A percentile compares a stretch with the other conserved stretches of the same genome.
phyloP scores from a whole-genome alignment of 345 rosid species.

The Populus nigra region DNA sequence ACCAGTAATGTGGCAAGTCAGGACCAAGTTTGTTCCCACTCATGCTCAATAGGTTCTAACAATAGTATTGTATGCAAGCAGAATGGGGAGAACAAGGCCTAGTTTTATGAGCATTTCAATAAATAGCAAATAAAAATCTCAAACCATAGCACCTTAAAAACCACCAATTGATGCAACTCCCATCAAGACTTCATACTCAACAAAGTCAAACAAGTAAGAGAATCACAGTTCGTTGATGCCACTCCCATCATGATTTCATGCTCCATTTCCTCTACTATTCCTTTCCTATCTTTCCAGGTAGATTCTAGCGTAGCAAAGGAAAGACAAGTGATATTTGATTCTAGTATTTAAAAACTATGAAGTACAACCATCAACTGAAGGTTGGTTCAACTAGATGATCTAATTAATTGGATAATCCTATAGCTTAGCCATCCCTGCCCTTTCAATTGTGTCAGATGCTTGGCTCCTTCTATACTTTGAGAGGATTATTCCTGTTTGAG shows the following conservation, averaged over 20 bases:
- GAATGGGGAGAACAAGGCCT: neutral
- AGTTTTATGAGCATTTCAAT: constrained; percentile 2
- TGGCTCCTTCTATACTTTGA: neutral
- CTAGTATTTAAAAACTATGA: neutral
- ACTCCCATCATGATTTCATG: neutral
- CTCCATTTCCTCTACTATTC: neutral
- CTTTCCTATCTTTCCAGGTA: neutral
- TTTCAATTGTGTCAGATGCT: neutral
- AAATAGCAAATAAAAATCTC: neutral
- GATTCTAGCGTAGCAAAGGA: neutral
- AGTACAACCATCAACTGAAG: neutral
- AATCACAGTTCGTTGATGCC: neutral
- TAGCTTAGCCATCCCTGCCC: neutral
- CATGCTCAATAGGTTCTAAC: neutral
- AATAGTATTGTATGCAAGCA: neutral
- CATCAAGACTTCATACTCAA: neutral
- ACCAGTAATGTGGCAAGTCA: neutral
- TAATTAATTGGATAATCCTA: neutral
- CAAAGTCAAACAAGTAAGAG: neutral
- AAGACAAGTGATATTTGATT: neutral
- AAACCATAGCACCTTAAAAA: neutral
- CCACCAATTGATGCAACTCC: neutral
- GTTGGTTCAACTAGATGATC: neutral
- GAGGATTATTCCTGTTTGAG: neutral
- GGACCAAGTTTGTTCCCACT: neutral